Base-by-base conservation (phyloP, 1,139 yeast species). In the Wickerhamomyces sp. region DNA sequence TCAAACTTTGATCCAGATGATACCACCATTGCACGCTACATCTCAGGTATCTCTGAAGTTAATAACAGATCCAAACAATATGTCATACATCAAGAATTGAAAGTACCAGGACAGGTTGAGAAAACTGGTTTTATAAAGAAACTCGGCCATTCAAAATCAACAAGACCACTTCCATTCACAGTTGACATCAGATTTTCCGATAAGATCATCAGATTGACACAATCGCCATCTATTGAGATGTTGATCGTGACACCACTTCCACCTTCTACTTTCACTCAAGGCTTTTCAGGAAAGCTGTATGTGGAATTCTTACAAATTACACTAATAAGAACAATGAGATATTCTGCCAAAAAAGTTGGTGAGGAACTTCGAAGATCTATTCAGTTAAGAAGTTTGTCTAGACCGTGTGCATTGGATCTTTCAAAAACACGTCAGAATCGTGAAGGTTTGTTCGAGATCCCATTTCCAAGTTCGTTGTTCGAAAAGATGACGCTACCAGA, bases 1-100 rank as follows among this genome's bases (percentile, higher is more conserved):
- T 51, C 70, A 23, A 81, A 82, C 0, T 59, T 74, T 35, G 83
- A 77, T 45, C 57, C 59, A 28, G 64, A 62, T 7, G 45, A 28
- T 12, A 19, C 18, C 3, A 26, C 31, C 4, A 26, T 26, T 11
- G 25, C 33, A 17, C 6, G 12, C 5, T 14, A 14, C 13, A 11
- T 13, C 3, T 23, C 19, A 26, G 13, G 13, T 6, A 16, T 17
- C 5, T 10, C 21, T 3, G 28, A 21, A 15, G 10, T 29, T 3
- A 20, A 21, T 3, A 15, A 17, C 7, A 12, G 17, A 5, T 28
- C 36, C 11, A 16, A 16, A 4, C 27, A 31, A 4, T 30, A 25
- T n/a, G 18, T 23, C 12, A 20, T 24, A 13, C 17, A 9, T 10
- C 23, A 26, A 15, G 16, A 30, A 11, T 8, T 26, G 15, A 21